These are phyloP conservation scores for Apiotrichum siamense DNA, from an alignment of 1,284 basidiomycete genomes.

Conservation along the genomic window DNA sequence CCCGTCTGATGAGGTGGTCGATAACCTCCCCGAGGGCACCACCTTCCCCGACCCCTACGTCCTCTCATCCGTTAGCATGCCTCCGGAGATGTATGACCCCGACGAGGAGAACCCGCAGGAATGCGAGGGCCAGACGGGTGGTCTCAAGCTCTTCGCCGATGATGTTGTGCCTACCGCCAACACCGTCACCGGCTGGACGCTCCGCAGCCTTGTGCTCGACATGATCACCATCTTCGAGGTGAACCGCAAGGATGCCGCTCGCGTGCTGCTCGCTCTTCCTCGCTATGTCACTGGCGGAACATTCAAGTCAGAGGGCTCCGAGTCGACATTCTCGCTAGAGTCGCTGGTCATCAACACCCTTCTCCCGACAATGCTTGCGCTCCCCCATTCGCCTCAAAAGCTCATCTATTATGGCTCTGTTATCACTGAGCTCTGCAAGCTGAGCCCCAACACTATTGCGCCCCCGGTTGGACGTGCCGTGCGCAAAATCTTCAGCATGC, in stretches of 20 bases:
- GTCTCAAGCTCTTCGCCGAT: slow-evolving; percentile 65
- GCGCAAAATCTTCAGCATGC: slow-evolving; percentile 68
- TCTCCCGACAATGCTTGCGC: slow-evolving; percentile 65
- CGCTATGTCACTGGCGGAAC: slow-evolving; percentile 78
- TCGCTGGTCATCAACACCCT: slow-evolving; percentile 52
- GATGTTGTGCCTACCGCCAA: slow-evolving; percentile 71
- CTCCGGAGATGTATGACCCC: slow-evolving; percentile 61
- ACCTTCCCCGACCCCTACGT: slow-evolving; percentile 55
- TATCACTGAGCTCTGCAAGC: slow-evolving; percentile 88
- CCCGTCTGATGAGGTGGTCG: slow-evolving; percentile 47
- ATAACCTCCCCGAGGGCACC: slow-evolving; percentile 44
- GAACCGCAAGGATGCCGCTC: slow-evolving; percentile 90
- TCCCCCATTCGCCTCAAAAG: slow-evolving; percentile 72
- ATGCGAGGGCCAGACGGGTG: slow-evolving; percentile 53
- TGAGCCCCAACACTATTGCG: slow-evolving; percentile 83
- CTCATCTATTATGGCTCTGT: slow-evolving; percentile 81
- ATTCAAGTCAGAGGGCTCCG: slow-evolving; percentile 53
- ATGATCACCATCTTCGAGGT: slow-evolving; percentile 88
- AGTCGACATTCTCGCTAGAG: slow-evolving; percentile 43
- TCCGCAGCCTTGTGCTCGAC: slow-evolving; percentile 73
- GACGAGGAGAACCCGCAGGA: slow-evolving; percentile 48
- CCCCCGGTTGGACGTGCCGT: slow-evolving; percentile 95
- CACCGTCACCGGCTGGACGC: slow-evolving; percentile 69
- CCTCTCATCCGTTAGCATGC: slow-evolving; percentile 71
- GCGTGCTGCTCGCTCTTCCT: slow-evolving; percentile 77